A percentile compares a stretch with the other conserved stretches of the same genome.
Evolutionary conservation across 1,284 basidiomycete species (phyloP).

Genomic region (Heterobasidion occidentale): DNA sequence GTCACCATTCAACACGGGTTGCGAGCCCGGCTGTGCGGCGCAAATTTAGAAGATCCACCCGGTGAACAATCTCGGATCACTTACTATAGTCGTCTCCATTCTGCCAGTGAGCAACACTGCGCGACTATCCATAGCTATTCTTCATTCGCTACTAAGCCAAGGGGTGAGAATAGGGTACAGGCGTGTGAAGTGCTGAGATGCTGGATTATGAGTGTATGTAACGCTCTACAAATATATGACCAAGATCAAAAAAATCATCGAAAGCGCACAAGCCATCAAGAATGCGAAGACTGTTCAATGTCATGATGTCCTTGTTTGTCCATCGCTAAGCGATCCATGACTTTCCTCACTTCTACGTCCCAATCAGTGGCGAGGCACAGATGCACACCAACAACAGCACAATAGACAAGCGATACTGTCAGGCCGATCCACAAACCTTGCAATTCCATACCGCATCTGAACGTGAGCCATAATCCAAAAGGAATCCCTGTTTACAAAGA

Average conservation of each 20-base stretch:
- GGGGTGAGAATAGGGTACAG: too few relatives aligned
- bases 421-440: conserved; percentile 64
- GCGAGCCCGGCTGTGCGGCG: not conserved
- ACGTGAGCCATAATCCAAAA: conserved; percentile 57
- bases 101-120: too few relatives aligned
- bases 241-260: too few relatives aligned
- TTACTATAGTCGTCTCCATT: too few relatives aligned
- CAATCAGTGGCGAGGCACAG: conserved; percentile 54
- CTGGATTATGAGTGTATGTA: too few relatives aligned
- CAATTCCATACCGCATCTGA: conserved; percentile 40
- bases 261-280: too few relatives aligned
- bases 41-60: too few relatives aligned
- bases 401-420: conserved; percentile 51
- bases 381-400: conserved; percentile 37
- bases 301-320: conserved; percentile 13
- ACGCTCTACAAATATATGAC: too few relatives aligned
- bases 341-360: conserved; percentile 54
- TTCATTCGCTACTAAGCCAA: too few relatives aligned
- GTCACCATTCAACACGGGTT: not conserved
- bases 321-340: conserved; percentile 35
- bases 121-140: too few relatives aligned
- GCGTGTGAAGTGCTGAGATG: too few relatives aligned
- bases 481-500: conserved; percentile 38
- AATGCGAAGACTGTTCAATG: conserved; percentile 4
- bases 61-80: too few relatives aligned